Percentiles rank a stretch among this genome's conserved stretches.
Evolutionary conservation across 495 filamentous ascomycete genomes (phyloP).

Genomic region (Corynascus novoguineensis): DNA sequence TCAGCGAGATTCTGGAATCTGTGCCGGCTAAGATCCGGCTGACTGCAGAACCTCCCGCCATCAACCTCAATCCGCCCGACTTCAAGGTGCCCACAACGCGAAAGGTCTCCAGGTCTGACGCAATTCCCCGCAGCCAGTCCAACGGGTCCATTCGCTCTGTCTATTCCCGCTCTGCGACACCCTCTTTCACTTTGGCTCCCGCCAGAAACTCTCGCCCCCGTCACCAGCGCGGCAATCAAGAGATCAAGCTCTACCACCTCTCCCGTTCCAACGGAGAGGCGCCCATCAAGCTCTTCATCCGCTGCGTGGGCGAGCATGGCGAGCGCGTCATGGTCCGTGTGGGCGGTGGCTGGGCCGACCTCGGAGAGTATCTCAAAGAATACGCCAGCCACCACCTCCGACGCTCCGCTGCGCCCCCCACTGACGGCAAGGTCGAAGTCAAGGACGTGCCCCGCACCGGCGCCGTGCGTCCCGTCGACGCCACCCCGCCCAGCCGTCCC

Average conservation of each 20-base stretch:
- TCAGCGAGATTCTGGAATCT: slow-evolving; percentile 72
- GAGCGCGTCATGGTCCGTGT: slow-evolving; percentile 97
- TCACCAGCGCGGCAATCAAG: slow-evolving; percentile 47
- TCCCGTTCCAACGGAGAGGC: slow-evolving; percentile 73
- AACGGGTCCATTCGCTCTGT: slow-evolving; percentile 35
- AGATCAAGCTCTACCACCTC: slow-evolving; percentile 88
- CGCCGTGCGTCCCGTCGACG: slow-evolving; percentile 20
- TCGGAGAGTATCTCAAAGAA: slow-evolving; percentile 90
- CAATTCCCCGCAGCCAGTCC: slow-evolving; percentile 38
- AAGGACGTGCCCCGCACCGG: slow-evolving; percentile 44
- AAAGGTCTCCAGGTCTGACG: slow-evolving; percentile 32
- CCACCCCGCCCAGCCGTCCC: slow-evolving; percentile 42
- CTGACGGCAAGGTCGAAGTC: slow-evolving; percentile 50
- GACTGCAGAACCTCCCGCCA: slow-evolving; percentile 45
- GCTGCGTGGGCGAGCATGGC: slow-evolving; percentile 81
- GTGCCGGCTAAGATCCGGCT: slow-evolving; percentile 79
- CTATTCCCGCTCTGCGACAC: slow-evolving; percentile 53
- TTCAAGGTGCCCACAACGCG: slow-evolving; percentile 37
- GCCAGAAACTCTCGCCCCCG: slow-evolving; percentile 45
- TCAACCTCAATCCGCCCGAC: slow-evolving; percentile 46
- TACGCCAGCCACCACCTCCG: slow-evolving; percentile 85
- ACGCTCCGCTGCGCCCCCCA: slow-evolving; percentile 37
- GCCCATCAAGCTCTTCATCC: slow-evolving; percentile 89
- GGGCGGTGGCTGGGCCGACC: slow-evolving; percentile 92
- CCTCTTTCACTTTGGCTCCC: slow-evolving; percentile 65